These are phyloP conservation scores for Alternaria brassicicola DNA, from an alignment of 2,329 filamentous ascomycete species.

Conservation along the genomic window DNA sequence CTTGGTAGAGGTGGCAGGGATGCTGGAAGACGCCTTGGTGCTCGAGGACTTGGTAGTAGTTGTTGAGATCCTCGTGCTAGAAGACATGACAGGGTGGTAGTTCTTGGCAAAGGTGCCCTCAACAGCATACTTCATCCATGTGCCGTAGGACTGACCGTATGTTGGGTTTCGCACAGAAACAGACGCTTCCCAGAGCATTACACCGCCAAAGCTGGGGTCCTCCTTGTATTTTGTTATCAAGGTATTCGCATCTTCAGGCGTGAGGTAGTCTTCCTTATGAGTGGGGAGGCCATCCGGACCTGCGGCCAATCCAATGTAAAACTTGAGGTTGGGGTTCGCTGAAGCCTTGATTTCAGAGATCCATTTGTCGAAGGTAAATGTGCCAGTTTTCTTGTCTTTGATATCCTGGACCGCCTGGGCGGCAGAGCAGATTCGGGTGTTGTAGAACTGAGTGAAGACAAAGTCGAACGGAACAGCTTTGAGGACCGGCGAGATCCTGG, in stretches of 20 bases:
- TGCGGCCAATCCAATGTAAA: slow-evolving; percentile 60
- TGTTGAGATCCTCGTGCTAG: slow-evolving; percentile 6
- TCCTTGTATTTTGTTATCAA: slow-evolving; percentile 50
- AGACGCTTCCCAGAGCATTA: slow-evolving; percentile 66
- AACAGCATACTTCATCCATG: slow-evolving; percentile 55
- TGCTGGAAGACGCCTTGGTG: not conserved
- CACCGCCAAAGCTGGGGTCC: slow-evolving; percentile 59
- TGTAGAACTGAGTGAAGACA: slow-evolving; percentile 64
- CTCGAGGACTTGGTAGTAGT: not conserved
- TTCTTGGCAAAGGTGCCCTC: slow-evolving; percentile 26
- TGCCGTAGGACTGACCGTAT: slow-evolving; percentile 53
- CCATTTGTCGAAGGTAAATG: slow-evolving; percentile 57
- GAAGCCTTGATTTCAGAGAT: slow-evolving; percentile 44
- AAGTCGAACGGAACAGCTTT: slow-evolving; percentile 57
- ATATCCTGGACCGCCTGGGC: slow-evolving; percentile 45
- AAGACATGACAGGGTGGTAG: slow-evolving; percentile 24
- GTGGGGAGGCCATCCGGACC: slow-evolving; percentile 26
- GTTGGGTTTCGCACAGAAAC: slow-evolving; percentile 55
- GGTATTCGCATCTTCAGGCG: slow-evolving; percentile 52
- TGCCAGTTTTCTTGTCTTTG: slow-evolving; percentile 31
- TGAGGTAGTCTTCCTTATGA: slow-evolving; percentile 53
- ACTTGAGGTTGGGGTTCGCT: slow-evolving; percentile 53
- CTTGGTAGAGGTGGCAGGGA: not conserved
- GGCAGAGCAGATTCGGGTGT: slow-evolving; percentile 59
- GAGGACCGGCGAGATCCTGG: slow-evolving; percentile 54